Evolutionary conservation across 2,329 filamentous ascomycete species (phyloP).

Genomic region (Trichoderma lentiforme): DNA sequence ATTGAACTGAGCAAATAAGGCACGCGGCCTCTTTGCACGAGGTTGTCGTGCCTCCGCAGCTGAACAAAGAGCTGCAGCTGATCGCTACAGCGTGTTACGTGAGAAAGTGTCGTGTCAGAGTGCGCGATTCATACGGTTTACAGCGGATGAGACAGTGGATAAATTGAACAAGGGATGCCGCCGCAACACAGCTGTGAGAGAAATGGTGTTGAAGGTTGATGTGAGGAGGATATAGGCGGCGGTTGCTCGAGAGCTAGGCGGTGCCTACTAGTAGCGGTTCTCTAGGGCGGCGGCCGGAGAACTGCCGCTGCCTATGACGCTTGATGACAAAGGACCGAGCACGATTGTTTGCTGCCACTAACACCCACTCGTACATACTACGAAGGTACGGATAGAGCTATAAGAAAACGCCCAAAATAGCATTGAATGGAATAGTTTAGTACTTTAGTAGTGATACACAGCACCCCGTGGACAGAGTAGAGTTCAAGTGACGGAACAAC

Average conservation of each 20-base stretch:
- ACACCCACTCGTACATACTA: neutral
- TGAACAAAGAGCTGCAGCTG: neutral
- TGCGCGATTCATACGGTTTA: neutral
- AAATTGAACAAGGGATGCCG: neutral
- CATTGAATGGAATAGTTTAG: neutral
- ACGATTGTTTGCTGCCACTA: neutral
- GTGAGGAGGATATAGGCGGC: neutral
- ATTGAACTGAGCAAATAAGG: neutral
- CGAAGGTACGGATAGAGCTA: neutral
- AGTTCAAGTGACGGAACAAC: neutral
- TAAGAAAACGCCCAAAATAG: neutral
- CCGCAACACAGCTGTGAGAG: neutral
- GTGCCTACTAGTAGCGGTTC: neutral
- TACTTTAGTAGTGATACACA: neutral
- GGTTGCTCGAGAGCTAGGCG: neutral
- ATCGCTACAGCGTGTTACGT: neutral
- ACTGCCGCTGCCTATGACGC: constrained; percentile 15
- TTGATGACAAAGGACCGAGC: constrained; percentile 11
- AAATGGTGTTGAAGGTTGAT: neutral
- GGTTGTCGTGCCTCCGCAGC: neutral
- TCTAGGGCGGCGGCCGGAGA: neutral
- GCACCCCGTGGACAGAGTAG: neutral
- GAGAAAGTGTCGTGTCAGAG: neutral
- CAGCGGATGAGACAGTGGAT: neutral
- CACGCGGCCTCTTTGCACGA: constrained; percentile 1